Evolutionary conservation across 1,284 basidiomycete genomes (phyloP).

Genomic region (Cutaneotrichosporon spelunceum): DNA sequence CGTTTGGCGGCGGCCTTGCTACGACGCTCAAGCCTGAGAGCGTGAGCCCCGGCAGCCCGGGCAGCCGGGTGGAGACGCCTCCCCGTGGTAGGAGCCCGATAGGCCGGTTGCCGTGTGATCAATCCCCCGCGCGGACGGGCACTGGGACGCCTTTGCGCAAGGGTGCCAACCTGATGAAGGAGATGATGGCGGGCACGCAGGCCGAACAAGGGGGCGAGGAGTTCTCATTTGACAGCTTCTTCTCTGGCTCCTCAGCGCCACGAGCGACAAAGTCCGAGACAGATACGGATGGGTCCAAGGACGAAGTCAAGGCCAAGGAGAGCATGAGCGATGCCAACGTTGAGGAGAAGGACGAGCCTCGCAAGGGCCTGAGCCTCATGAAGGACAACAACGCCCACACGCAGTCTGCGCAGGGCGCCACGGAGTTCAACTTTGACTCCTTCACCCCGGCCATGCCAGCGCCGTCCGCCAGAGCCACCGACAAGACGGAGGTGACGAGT

Average conservation of each 20-base stretch:
- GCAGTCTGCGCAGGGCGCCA: neutral
- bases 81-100: neutral
- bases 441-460: neutral
- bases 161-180: conserved; percentile 6
- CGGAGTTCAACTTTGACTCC: conserved; percentile 3
- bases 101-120: neutral
- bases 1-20: conserved; percentile 23
- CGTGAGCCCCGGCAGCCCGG: neutral
- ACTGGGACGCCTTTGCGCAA: neutral
- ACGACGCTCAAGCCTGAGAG: neutral
- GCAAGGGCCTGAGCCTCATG: conserved; percentile 7
- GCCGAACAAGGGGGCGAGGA: neutral
- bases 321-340: neutral
- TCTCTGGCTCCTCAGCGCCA: neutral
- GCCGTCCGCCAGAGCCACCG: neutral
- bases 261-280: conserved; percentile 1
- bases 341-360: neutral
- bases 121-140: neutral
- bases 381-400: conserved; percentile 2
- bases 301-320: neutral
- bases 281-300: conserved; percentile 33
- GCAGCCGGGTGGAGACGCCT: neutral
- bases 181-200: neutral
- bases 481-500: neutral
- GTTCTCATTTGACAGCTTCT: conserved; percentile 1